phyloP scores from a whole-genome alignment of 2,329 filamentous ascomycete species.

The Rutstroemia sp. region DNA sequence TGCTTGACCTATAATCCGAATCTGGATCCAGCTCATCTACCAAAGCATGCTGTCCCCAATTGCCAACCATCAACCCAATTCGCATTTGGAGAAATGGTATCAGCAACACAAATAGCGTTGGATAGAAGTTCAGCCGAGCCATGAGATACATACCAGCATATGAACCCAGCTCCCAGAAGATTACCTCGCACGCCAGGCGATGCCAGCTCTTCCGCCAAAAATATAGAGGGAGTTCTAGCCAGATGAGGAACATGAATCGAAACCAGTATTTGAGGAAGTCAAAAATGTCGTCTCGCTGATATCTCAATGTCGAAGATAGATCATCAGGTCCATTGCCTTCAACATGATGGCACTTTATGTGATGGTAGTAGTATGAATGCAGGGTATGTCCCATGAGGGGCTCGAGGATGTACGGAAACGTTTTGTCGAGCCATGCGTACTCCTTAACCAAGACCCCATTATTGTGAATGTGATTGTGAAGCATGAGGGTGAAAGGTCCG shows the following conservation, averaged over 20 bases:
- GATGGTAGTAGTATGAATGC: constrained; percentile 81
- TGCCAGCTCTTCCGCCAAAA: constrained; percentile 58
- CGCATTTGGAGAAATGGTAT: constrained; percentile 60
- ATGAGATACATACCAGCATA: constrained; percentile 50
- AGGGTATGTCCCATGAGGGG: constrained; percentile 77
- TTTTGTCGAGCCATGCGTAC: constrained; percentile 48
- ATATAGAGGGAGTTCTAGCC: constrained; percentile 69
- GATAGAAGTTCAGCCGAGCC: constrained; percentile 39
- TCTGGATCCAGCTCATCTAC: constrained; percentile 68
- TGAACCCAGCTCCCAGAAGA: constrained; percentile 53
- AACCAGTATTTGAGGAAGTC: constrained; percentile 67
- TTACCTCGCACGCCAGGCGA: constrained; percentile 45
- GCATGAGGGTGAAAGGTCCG: constrained; percentile 71
- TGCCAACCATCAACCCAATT: constrained; percentile 70
- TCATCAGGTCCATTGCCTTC: constrained; percentile 74
- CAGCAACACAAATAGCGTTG: constrained; percentile 55
- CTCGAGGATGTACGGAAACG: constrained; percentile 68
- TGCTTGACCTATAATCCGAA: constrained; percentile 71
- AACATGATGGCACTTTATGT: constrained; percentile 80
- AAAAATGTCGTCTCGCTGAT: constrained; percentile 60
- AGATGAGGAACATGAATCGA: constrained; percentile 66
- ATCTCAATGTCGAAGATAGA: constrained; percentile 67
- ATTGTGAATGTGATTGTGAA: constrained; percentile 80
- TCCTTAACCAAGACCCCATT: constrained; percentile 56
- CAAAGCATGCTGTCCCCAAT: constrained; percentile 79